phyloP scores from a whole-genome alignment of 805 yeast genomes.

The Torulaspora microellipsoides region DNA sequence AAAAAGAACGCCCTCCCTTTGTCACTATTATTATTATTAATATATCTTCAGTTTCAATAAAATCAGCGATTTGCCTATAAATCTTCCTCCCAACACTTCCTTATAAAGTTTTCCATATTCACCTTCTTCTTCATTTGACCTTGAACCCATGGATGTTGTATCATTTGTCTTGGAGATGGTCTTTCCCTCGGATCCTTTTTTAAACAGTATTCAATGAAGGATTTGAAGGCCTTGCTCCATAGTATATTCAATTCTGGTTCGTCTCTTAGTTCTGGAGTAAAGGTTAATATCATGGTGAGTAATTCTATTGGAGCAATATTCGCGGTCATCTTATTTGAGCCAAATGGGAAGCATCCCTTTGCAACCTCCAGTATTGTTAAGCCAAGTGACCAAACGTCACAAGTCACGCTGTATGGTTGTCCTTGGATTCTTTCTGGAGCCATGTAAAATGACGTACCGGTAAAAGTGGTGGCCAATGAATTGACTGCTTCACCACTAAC shows the following conservation, averaged over 20 bases:
- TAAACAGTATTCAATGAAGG: slow-evolving; percentile 74
- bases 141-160: slow-evolving; percentile 87
- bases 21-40: too few relatives aligned
- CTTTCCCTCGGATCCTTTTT: slow-evolving; percentile 74
- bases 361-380: slow-evolving; percentile 91
- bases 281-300: slow-evolving; percentile 71
- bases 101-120: slow-evolving; percentile 81
- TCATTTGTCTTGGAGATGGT: slow-evolving; percentile 91
- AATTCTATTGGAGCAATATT: slow-evolving; percentile 80
- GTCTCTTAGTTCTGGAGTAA: slow-evolving; percentile 75
- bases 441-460: slow-evolving; percentile 97
- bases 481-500: slow-evolving; percentile 96
- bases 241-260: slow-evolving; percentile 66
- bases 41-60: too few relatives aligned
- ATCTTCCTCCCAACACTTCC: slow-evolving; percentile 56
- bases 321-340: slow-evolving; percentile 41
- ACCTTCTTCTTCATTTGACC: slow-evolving; percentile 71
- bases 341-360: slow-evolving; percentile 82
- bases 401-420: slow-evolving; percentile 88
- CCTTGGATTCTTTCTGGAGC: slow-evolving; percentile 98
- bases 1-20: too few relatives aligned
- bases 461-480: slow-evolving; percentile 91
- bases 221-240: slow-evolving; percentile 82
- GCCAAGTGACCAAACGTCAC: slow-evolving; percentile 97
- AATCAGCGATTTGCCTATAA: not conserved